phyloP scores from a whole-genome alignment of 2,329 filamentous ascomycete species.

The Alternaria solani region DNA sequence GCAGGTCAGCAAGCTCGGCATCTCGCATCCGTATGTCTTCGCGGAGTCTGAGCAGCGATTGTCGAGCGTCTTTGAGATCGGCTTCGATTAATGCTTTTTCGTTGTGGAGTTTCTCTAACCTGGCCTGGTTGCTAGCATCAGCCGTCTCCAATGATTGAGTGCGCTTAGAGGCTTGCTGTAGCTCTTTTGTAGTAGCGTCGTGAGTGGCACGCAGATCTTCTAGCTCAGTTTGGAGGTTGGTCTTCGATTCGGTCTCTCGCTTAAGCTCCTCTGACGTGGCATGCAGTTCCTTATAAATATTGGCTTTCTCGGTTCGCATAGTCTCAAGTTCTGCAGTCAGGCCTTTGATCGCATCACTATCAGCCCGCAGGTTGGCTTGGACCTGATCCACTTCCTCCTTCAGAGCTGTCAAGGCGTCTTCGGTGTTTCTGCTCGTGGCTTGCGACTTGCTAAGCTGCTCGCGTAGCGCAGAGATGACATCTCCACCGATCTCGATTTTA shows the following conservation, averaged over 20 bases:
- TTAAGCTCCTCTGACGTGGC: constrained; percentile 19
- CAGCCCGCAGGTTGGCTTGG: constrained; percentile 21
- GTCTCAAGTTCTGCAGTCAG: constrained; percentile 36
- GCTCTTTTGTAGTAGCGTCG: constrained; percentile 24
- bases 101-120: constrained; percentile 29
- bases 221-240: constrained; percentile 33
- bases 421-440: constrained; percentile 27
- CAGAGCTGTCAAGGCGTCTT: constrained; percentile 33
- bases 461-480: constrained; percentile 34
- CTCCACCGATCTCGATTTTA: constrained; percentile 32
- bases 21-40: constrained; percentile 31
- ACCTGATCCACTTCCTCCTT: constrained; percentile 27
- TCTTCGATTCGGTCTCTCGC: constrained; percentile 22
- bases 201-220: constrained; percentile 26
- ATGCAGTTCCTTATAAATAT: constrained; percentile 32
- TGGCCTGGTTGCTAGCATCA: constrained; percentile 25
- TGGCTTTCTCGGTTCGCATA: constrained; percentile 22
- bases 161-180: constrained; percentile 32
- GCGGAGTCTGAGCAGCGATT: constrained; percentile 29
- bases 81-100: constrained; percentile 31
- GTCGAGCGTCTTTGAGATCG: constrained; percentile 29
- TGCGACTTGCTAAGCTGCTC: constrained; percentile 35
- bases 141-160: constrained; percentile 29
- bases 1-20: constrained; percentile 33
- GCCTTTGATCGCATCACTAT: constrained; percentile 22